Conservation (phyloP, 2,329 filamentous ascomycete species). For the Chaetoscypha palmicola region DNA sequence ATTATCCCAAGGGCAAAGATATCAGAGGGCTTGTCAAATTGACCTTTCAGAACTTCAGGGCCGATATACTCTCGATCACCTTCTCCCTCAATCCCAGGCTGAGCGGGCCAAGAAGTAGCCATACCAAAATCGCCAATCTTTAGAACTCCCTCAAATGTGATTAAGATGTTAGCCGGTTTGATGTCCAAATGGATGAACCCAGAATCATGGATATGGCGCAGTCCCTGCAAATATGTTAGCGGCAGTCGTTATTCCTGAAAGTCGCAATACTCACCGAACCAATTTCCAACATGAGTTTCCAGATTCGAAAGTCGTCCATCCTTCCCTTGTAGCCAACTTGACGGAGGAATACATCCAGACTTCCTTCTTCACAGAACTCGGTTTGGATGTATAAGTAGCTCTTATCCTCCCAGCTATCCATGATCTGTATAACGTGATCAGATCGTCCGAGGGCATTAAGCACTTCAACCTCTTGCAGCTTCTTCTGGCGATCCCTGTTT, state of each 20-base stretch:
- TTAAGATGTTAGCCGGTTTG: slow-evolving; percentile 78
- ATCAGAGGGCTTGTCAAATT: slow-evolving; percentile 85
- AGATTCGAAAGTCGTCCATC: slow-evolving; percentile 94
- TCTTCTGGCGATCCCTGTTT: slow-evolving; percentile 69
- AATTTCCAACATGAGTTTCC: slow-evolving; percentile 91
- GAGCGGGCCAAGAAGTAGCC: slow-evolving; percentile 71
- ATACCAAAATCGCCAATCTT: slow-evolving; percentile 86
- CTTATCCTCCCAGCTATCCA: slow-evolving; percentile 82
- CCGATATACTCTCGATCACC: slow-evolving; percentile 96
- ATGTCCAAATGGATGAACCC: slow-evolving; percentile 81
- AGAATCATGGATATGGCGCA: slow-evolving; percentile 83
- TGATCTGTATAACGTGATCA: slow-evolving; percentile 78
- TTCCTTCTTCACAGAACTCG: slow-evolving; percentile 93
- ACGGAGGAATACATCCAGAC: slow-evolving; percentile 77
- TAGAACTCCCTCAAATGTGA: slow-evolving; percentile 71
- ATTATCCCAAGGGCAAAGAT: slow-evolving; percentile 92
- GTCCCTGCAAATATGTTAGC: slow-evolving; percentile 50
- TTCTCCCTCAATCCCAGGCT: slow-evolving; percentile 74
- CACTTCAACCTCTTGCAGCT: slow-evolving; percentile 76
- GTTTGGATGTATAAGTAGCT: slow-evolving; percentile 92
- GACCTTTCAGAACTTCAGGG: slow-evolving; percentile 80
- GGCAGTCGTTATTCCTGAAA: background rate
- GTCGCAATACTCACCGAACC: slow-evolving; percentile 55
- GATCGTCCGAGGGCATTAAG: slow-evolving; percentile 69
- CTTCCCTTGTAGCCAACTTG: slow-evolving; percentile 76